Evolutionary conservation across 1,284 basidiomycete species (phyloP).

Genomic region (Lignosus rhinocerotis): DNA sequence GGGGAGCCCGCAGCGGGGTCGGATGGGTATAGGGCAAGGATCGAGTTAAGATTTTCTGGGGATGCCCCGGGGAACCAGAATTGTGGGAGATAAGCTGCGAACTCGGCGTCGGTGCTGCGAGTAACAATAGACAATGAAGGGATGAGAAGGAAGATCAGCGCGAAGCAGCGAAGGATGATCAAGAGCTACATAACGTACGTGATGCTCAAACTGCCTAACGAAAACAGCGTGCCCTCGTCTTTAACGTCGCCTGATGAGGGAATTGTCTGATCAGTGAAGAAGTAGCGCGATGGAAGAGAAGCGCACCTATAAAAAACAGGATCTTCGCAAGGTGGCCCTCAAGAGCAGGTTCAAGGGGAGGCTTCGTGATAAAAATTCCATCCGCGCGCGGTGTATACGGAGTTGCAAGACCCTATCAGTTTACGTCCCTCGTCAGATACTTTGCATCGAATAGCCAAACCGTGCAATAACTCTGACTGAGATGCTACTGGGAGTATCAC

Average conservation of each 20-base stretch:
- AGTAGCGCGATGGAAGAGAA: too few species aligned
- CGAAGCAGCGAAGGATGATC: too few species aligned
- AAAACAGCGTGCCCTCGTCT: constrained; percentile 34
- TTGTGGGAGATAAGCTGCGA: constrained; percentile 33
- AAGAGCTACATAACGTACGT: constrained; percentile 9
- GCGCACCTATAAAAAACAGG: constrained; percentile 32
- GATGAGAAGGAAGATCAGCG: too few species aligned
- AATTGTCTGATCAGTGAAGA: constrained; percentile 12
- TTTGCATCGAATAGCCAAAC: too few species aligned
- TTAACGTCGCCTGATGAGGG: too few species aligned
- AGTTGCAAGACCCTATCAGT: background rate
- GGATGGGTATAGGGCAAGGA: constrained; percentile 21
- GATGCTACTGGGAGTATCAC: background rate
- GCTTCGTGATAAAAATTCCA: constrained; percentile 34
- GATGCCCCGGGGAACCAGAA: constrained; percentile 42
- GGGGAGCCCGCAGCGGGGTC: constrained; percentile 9
- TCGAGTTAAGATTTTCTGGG: background rate
- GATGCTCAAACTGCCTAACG: constrained; percentile 25
- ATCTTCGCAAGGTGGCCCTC: constrained; percentile 33
- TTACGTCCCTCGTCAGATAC: too few species aligned
- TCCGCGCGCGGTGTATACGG: constrained; percentile 41
- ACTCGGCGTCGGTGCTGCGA: background rate
- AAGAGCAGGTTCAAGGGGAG: constrained; percentile 28
- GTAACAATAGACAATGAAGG: background rate
- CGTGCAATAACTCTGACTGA: background rate